Evolutionary conservation across 306 rosid genomes (phyloP), one percentile per base, ranked within the genome.

Genomic region (Lotus japonicus): DNA sequence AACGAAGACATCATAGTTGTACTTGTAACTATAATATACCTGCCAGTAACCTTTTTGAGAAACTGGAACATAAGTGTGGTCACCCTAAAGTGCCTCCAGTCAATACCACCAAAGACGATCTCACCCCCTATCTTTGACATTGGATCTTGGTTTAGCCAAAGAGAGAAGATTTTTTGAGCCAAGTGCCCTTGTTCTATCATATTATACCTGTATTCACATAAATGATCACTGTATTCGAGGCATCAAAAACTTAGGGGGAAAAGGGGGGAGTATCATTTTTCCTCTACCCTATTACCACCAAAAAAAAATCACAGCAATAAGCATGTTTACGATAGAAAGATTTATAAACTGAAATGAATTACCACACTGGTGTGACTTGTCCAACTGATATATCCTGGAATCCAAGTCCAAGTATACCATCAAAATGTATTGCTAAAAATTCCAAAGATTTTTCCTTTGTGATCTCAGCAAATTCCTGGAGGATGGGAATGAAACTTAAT

Each of bases 391-490:
- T 31, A 31, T 52, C 64, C 53, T 52, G 74, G 53, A 60, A 61
- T 42, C 76, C 80, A 69, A 76, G 76, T 35, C 67, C 72, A 54
- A 56, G 68, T 33, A 63, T 55, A n/a, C 75, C 49, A 55, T 70
- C 73, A 70, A 63, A 77, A 17, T 64, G 52, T 7, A 33, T 23
- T 15, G 43, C 76, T 41, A 56, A 11, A 77, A 63, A 62, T 53
- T 42, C 58, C 51, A 74, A 16, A 65, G 42, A 35, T 23, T 21
- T 12, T 26, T 62, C 72, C 57, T 60, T 68, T 36, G 66, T 53
- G 9, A 50, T 59, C 70, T 69, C 76, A 35, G 61, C 49, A 52
- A 77, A 69, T 63, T 11, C 85, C 85, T 77, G 63, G 13, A 66
- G 67, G 48, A 70, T 33, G 61, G 55, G 51, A 65, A 19, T 26